These are phyloP conservation scores for Crithidia fasciculata DNA, from an alignment of 208 protist species.

Conservation along the genomic window DNA sequence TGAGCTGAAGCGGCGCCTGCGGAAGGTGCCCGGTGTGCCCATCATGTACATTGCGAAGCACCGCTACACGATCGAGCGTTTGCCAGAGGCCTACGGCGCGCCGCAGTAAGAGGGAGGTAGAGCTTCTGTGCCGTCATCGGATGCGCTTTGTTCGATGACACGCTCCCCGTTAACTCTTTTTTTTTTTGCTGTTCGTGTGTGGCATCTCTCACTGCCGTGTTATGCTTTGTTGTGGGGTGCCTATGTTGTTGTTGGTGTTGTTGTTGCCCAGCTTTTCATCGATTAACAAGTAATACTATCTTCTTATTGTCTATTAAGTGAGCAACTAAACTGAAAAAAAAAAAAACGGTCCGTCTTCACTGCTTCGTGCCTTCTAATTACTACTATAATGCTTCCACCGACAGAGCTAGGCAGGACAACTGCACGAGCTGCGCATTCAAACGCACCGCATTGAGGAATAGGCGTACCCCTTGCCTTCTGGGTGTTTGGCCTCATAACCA, in stretches of 20 bases:
- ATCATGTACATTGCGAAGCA: conserved; percentile 98
- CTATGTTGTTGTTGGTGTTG: conserved; percentile 11
- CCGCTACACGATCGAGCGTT: conserved; percentile 97
- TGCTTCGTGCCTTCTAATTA: too few relatives aligned
- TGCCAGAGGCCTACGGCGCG: conserved; percentile 96
- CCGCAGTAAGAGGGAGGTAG: conserved; percentile 25
- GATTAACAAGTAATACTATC: conserved; percentile 3
- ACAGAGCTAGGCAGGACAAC: too few relatives aligned
- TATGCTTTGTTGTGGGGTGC: neutral
- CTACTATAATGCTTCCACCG: too few relatives aligned
- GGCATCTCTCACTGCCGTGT: neutral
- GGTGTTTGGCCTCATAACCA: too few relatives aligned
- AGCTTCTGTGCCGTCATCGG: too few relatives aligned
- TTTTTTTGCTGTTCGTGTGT: too few relatives aligned
- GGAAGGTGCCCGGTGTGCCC: conserved; percentile 98
- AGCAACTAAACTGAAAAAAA: neutral
- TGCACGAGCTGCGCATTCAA: too few relatives aligned
- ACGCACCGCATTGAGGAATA: too few relatives aligned
- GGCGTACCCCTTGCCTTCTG: too few relatives aligned
- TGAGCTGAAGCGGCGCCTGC: conserved; percentile 97
- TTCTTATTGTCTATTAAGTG: neutral
- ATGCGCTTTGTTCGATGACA: too few relatives aligned
- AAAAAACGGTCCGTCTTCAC: too few relatives aligned
- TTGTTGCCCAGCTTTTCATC: conserved; percentile 4
- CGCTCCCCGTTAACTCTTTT: too few relatives aligned